A percentile compares a stretch with the other conserved stretches of the same genome.
Evolutionary conservation across 345 rosid genomes (phyloP).

Genomic region (Citrus trifoliata): DNA sequence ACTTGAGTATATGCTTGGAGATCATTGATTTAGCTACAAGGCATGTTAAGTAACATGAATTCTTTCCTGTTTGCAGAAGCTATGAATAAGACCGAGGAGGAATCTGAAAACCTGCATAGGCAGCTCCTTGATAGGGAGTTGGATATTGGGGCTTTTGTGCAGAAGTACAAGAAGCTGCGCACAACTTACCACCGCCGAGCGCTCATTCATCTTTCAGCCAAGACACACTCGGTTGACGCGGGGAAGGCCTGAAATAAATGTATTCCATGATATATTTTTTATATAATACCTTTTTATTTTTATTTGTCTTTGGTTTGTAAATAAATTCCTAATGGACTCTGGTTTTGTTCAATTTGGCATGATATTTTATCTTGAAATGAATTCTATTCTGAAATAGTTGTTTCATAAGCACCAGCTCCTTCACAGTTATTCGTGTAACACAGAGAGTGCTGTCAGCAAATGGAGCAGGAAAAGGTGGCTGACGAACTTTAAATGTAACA

Average conservation of each 20-base stretch:
- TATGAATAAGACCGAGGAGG: slow-evolving; percentile 66
- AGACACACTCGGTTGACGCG: slow-evolving; percentile 43
- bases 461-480: too few relatives aligned
- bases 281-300: background rate
- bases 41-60: background rate
- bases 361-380: background rate
- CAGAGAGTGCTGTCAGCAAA: too few relatives aligned
- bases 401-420: too few relatives aligned
- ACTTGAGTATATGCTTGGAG: background rate
- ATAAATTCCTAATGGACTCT: background rate
- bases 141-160: slow-evolving; percentile 58
- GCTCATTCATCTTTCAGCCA: slow-evolving; percentile 67
- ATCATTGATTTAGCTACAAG: background rate
- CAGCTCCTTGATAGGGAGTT: slow-evolving; percentile 70
- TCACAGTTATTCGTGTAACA: too few relatives aligned
- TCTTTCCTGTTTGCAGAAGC: slow-evolving; percentile 44
- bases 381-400: too few relatives aligned
- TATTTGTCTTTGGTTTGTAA: background rate
- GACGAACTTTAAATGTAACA: too few relatives aligned
- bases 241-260: background rate
- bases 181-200: slow-evolving; percentile 70
- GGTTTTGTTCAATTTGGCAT: background rate
- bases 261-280: background rate
- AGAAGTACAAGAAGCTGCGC: slow-evolving; percentile 79
- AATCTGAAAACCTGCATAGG: slow-evolving; percentile 62